phyloP scores from a whole-genome alignment of 768 basidiomycete genomes.

The Termitomyces sp. region DNA sequence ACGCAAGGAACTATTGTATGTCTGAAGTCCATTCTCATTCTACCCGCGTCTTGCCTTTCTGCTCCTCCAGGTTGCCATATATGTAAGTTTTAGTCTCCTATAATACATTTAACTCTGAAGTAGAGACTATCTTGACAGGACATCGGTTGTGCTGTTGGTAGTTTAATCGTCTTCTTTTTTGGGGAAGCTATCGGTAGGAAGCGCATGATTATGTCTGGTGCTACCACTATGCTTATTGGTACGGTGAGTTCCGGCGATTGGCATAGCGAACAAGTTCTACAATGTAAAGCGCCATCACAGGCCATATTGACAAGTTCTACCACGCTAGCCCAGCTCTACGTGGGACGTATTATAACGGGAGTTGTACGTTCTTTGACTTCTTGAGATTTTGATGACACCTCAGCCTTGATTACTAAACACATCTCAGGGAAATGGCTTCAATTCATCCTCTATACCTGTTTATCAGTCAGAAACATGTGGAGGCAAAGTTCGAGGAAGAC shows the following conservation, averaged over 20 bases:
- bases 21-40: background rate
- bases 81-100: conserved; percentile 17
- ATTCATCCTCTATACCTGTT: conserved; percentile 35
- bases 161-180: conserved; percentile 31
- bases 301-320: conserved; percentile 35
- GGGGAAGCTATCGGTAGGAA: conserved; percentile 34
- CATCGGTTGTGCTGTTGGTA: conserved; percentile 34
- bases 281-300: conserved; percentile 11
- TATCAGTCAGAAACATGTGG: conserved; percentile 36
- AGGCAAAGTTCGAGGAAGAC: conserved; percentile 28
- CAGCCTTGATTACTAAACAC: background rate
- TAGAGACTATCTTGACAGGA: conserved; percentile 19
- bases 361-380: conserved; percentile 19
- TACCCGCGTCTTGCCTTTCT: background rate
- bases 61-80: conserved; percentile 22
- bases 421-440: conserved; percentile 33
- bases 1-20: conserved; percentile 34
- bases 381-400: background rate
- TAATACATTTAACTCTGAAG: background rate
- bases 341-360: conserved; percentile 32
- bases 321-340: conserved; percentile 31
- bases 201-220: conserved; percentile 33
- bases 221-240: conserved; percentile 31
- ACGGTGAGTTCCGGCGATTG: conserved; percentile 20
- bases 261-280: background rate